phyloP scores from a whole-genome alignment of 75 land plant species.

The Picea sitchensis region DNA sequence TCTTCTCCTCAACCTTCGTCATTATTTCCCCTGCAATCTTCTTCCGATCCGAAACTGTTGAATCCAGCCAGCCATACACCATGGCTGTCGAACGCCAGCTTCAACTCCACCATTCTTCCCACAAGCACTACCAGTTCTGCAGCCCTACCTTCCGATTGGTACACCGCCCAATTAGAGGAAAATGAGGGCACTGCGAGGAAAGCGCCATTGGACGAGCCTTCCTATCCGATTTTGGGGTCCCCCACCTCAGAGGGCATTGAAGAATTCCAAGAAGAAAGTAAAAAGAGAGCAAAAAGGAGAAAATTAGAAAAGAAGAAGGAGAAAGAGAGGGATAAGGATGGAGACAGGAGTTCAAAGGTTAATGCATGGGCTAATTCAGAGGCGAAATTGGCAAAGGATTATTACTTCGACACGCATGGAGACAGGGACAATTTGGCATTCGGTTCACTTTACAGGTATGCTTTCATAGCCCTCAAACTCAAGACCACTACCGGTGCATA shows the following conservation, averaged over 20 bases:
- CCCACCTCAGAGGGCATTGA: background rate
- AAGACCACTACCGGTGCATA: too few species aligned
- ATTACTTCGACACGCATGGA: slow-evolving; percentile 75
- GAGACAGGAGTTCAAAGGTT: slow-evolving; percentile 24
- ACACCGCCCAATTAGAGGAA: background rate
- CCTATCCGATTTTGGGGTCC: slow-evolving; percentile 8
- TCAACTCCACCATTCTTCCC: slow-evolving; percentile 4
- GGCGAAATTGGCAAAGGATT: slow-evolving; percentile 49
- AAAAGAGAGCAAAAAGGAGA: slow-evolving; percentile 27
- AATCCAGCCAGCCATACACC: background rate
- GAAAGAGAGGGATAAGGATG: slow-evolving; percentile 1
- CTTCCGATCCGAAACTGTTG: background rate
- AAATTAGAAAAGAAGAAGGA: slow-evolving; percentile 16
- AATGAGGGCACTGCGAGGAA: background rate
- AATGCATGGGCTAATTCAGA: slow-evolving; percentile 23
- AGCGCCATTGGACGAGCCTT: background rate
- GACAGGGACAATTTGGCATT: slow-evolving; percentile 89
- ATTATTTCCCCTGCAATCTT: slow-evolving; percentile 6
- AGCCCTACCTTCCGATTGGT: background rate
- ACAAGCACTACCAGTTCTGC: background rate
- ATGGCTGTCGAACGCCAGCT: slow-evolving; percentile 5
- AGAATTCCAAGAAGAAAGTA: slow-evolving; percentile 11
- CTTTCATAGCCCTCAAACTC: background rate
- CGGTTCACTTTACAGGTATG: slow-evolving; percentile 85
- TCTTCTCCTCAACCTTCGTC: background rate